Evolutionary conservation across 495 filamentous ascomycete species (phyloP).

Genomic region (Daldinia childiae): DNA sequence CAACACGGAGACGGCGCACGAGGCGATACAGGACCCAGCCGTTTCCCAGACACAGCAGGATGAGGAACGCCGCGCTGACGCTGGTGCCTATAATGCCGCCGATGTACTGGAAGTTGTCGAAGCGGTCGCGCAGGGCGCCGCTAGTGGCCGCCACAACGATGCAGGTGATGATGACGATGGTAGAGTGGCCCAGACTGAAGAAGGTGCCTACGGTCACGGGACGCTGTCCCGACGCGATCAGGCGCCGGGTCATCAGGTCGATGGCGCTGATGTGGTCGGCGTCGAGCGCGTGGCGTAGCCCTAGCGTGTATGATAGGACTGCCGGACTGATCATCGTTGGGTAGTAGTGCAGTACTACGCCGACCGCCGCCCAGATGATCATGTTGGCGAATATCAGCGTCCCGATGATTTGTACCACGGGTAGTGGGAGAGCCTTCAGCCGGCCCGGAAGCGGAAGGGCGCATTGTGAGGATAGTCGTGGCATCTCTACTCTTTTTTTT

Average conservation of each 20-base stretch:
- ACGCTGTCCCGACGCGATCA: conserved; percentile 85
- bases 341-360: conserved; percentile 68
- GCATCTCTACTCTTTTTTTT: too few species aligned
- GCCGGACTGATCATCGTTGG: conserved; percentile 76
- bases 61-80: conserved; percentile 82
- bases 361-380: conserved; percentile 76
- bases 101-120: conserved; percentile 81
- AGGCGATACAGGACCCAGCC: conserved; percentile 83
- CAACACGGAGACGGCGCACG: conserved; percentile 69
- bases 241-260: conserved; percentile 90
- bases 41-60: conserved; percentile 86
- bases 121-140: conserved; percentile 78
- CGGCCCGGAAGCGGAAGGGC: conserved; percentile 38
- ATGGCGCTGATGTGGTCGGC: conserved; percentile 98
- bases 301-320: conserved; percentile 86
- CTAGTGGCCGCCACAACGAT: conserved; percentile 90
- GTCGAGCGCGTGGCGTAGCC: conserved; percentile 92
- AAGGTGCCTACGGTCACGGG: conserved; percentile 97
- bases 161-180: conserved; percentile 91
- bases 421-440: conserved; percentile 63
- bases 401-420: conserved; percentile 72
- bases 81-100: conserved; percentile 88
- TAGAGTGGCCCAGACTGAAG: conserved; percentile 93
- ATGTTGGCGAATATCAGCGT: conserved; percentile 72
- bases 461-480: conserved; percentile 15